Base-by-base conservation (phyloP, 1,139 yeast species). In the Scheffersomyces segobiensis region DNA sequence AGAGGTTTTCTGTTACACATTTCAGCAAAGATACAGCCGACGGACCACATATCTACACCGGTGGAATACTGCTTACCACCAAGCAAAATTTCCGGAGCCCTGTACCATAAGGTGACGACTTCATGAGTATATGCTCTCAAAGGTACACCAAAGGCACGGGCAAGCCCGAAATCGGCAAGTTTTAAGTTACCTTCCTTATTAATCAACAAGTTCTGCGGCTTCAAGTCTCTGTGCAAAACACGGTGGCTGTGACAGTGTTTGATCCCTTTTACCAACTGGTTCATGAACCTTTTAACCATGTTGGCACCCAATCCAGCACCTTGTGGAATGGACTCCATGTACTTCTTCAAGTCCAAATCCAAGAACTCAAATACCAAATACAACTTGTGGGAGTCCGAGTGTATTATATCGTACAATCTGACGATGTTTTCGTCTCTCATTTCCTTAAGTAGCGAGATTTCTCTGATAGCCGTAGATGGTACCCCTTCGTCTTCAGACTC, bases 401-500 rank as follows among this genome's bases (percentile, higher is more conserved):
- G 99, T 60, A 96, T 97, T 66, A 96, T 95, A 73, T 96, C 97
- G 72, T 89, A 92, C 56, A 96, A 80, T 55, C 97, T 81, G 49
- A 95, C 98, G 63, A 95, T 93, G 74, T 93, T 93, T 66, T 91
- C 96, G 74, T 95, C 97, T 62, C 91, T 85, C 83, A 95, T 85
- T 74, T 96, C 99, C 74, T 95, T 95, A 66, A 95, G 81, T 54
- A 96, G 82, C 1, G 98, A 93, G 65, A 95, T 95, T 74, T 95
- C 99, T 65, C 99, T 84, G 62, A 95, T 95, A 2, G 99, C 98
- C 0, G 99, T 96, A 20, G 97, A 91, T 5, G 99, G 99, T 47
- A 95, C 98, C 51, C 99, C 99, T 75, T 95, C 99, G 74, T 93
- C 98, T 74, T 96, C 99, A 53, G 97, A 92, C 71, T 96, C 99